phyloP scores from a whole-genome alignment of 2,329 filamentous ascomycete species.

The Hymenoscyphus repandus region DNA sequence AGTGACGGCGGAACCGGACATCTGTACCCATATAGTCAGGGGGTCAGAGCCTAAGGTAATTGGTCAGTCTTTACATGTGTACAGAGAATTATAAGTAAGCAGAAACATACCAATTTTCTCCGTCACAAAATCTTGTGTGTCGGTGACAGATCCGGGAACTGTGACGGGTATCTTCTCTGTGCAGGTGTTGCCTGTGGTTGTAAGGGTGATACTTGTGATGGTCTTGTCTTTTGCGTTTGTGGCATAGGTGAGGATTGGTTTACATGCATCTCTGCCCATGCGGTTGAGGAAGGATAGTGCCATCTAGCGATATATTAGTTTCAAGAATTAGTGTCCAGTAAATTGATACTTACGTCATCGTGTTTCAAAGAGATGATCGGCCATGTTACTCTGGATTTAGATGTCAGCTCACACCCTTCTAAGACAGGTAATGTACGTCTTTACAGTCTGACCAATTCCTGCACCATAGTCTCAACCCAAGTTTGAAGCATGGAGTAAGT shows the following conservation, averaged over 20 bases:
- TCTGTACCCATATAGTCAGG: constrained; percentile 42
- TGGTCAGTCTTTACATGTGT: not conserved
- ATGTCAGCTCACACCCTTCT: not conserved
- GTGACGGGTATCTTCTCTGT: constrained; percentile 23
- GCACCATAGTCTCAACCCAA: constrained; percentile 29
- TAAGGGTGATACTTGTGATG: constrained; percentile 34
- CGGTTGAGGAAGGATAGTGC: constrained; percentile 44
- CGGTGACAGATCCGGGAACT: constrained; percentile 33
- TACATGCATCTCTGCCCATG: constrained; percentile 23
- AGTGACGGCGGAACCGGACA: constrained; percentile 40
- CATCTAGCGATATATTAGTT: constrained; percentile 1
- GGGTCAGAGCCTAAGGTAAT: constrained; percentile 40
- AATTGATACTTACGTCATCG: constrained; percentile 42
- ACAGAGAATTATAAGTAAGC: not conserved
- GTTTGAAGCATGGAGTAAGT: constrained; percentile 26
- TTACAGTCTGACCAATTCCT: constrained; percentile 28
- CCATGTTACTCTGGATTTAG: constrained; percentile 40
- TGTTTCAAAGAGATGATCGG: constrained; percentile 51
- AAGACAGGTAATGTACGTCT: constrained; percentile 14
- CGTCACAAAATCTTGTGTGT: constrained; percentile 19
- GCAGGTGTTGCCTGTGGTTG: constrained; percentile 34
- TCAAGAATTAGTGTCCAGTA: not conserved
- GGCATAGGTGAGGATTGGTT: constrained; percentile 20
- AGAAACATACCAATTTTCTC: constrained; percentile 37
- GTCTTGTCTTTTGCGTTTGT: constrained; percentile 13